Conservation (phyloP, 1,139 yeast species). For the Scheffersomyces lignicola region DNA sequence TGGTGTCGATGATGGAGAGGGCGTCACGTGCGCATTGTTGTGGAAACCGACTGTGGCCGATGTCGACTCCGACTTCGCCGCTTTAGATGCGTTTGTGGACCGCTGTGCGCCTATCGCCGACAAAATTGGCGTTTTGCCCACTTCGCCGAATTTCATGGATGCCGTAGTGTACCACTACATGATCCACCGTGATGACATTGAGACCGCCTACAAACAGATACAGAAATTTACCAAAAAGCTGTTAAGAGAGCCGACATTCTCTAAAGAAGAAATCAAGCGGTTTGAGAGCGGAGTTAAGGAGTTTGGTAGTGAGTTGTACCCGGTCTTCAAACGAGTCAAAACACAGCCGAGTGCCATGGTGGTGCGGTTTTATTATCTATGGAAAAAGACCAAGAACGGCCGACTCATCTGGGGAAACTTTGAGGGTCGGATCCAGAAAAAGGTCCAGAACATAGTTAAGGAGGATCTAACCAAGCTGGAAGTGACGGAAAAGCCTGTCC, state of each 20-base stretch:
- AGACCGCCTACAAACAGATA: conserved; percentile 41
- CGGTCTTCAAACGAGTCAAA: conserved; percentile 66
- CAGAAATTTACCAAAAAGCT: conserved; percentile 52
- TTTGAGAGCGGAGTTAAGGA: conserved; percentile 77
- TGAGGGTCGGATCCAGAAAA: conserved; percentile 68
- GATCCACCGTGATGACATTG: conserved; percentile 50
- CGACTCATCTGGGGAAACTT: conserved; percentile 79
- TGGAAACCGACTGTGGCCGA: conserved; percentile 59
- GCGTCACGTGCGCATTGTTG: conserved; percentile 57
- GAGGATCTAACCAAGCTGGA: conserved; percentile 24
- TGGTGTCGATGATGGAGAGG: conserved; percentile 65
- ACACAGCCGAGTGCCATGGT: conserved; percentile 74
- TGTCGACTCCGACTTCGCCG: conserved; percentile 27
- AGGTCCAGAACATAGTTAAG: conserved; percentile 36
- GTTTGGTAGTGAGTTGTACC: conserved; percentile 79
- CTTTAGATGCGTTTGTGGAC: conserved; percentile 55
- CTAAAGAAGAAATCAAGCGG: conserved; percentile 56
- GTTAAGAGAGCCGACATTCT: conserved; percentile 75
- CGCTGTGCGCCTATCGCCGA: conserved; percentile 60
- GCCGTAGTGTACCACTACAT: conserved; percentile 58
- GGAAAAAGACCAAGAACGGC: conserved; percentile 87
- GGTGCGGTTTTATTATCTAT: conserved; percentile 80
- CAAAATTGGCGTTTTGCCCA: conserved; percentile 44
- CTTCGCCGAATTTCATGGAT: conserved; percentile 80
- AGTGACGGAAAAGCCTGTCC: conserved; percentile 13